Evolutionary conservation across 2,329 filamentous ascomycete genomes (phyloP).

Genomic region (Fusarium sp.): DNA sequence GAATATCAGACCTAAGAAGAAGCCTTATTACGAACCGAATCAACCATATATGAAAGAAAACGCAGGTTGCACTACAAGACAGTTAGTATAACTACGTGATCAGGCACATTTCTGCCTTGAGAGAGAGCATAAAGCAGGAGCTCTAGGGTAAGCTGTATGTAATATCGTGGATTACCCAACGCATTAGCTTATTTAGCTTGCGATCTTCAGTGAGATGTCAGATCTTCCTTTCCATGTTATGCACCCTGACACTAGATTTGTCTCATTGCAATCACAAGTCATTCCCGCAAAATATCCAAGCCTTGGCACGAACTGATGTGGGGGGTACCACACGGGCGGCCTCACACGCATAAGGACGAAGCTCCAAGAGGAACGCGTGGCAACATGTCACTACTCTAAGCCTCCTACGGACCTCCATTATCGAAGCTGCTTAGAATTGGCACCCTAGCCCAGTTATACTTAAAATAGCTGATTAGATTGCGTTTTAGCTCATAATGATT

Average conservation of each 20-base stretch:
- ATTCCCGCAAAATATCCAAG: background rate
- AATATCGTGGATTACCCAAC: background rate
- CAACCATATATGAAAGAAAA: background rate
- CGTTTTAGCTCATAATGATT: background rate
- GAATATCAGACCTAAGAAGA: background rate
- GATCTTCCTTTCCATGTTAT: constrained; percentile 7
- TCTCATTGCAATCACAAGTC: constrained; percentile 2
- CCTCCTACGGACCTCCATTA: background rate
- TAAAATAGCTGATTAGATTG: background rate
- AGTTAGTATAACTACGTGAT: too few relatives aligned
- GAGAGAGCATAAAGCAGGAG: background rate
- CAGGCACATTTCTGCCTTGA: background rate
- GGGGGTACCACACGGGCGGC: constrained; percentile 28
- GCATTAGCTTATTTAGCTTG: background rate
- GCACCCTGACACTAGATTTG: constrained; percentile 8
- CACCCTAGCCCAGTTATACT: background rate
- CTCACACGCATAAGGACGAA: constrained; percentile 13
- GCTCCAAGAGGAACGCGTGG: constrained; percentile 28
- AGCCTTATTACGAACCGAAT: background rate
- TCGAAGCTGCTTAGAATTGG: background rate
- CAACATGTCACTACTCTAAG: constrained; percentile 17
- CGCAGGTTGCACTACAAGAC: background rate
- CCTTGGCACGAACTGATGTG: constrained; percentile 27
- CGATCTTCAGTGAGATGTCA: constrained; percentile 1
- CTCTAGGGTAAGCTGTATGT: constrained; percentile 2